Evolutionary conservation across 1,284 basidiomycete species (phyloP), one percentile per base, ranked within the genome.

Genomic region (Ustilago trichophora): DNA sequence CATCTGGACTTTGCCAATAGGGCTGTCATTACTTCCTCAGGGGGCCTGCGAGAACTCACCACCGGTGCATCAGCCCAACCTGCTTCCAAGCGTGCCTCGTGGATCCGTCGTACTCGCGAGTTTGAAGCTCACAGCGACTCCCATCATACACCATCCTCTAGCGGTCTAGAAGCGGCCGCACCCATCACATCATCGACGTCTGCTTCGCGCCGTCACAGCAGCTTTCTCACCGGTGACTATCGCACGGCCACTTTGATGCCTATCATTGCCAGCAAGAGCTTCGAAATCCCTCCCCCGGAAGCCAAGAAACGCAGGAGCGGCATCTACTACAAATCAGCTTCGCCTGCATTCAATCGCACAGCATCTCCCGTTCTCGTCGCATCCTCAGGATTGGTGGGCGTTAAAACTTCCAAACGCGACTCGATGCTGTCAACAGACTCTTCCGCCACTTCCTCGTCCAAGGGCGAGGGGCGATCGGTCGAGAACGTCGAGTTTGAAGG

Each of bases 401-500:
- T 31, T 4, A 13, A 32, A 21, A 32, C 49, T 2, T 49, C 40
- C 15, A 57, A 63, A n/a, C 50, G 59, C 19, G 40, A 53, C 48
- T 64, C 55, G 36, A 69, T 57, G 52, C 40, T 58, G 29, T 71
- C 62, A n/a, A 66, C 35, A n/a, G 45, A 53, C 48, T 66, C 63
- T 40, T 62, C 63, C 6, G 49, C 56, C 24, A 50, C 58, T 22
- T 52, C 51, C 25, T 66, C 63, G 26, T 60, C 63, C 35, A 58
- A 51, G 48, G 54, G 33, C 31, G 56, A 25, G 2, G 42, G 55
- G 11, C 38, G 42, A 13, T 65, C 50, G n/a, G 32, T 50, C 24
- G 63, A 60, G n/a, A 52, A 60, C 31, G 50, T 58, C 46, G 62
- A 60, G 13, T 66, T 60, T 21, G 63, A 66, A 21, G 51, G 47